Base-by-base conservation (phyloP, 164 flowering plant species). In the Brasenia schreberi region DNA sequence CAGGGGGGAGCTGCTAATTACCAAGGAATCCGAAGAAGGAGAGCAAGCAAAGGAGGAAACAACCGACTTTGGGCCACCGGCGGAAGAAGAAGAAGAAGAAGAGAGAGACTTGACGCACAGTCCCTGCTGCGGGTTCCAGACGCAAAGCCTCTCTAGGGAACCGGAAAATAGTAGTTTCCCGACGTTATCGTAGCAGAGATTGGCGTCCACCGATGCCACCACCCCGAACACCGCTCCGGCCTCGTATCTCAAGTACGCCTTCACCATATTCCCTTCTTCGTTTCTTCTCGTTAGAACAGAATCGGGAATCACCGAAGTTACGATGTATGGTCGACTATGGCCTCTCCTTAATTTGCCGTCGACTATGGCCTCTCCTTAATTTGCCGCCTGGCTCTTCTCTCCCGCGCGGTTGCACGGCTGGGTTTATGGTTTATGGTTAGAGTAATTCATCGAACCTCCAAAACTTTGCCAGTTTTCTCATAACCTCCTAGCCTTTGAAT, bases 101-200 rank as follows among this genome's bases (percentile, higher is more conserved):
- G 86, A 59, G 23, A 95, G 88, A 64, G 82, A 77, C 74, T 85
- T 92, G 75, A 83, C 69, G 80, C 94, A 88, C 62, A 84, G 60
- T 45, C 94, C 97, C 76, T 95, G 94, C 1, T 93, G 84, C 2
- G 86, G 87, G 70, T 90, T 85, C 99, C 99, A 95, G 5, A 92
- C 78, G 19, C 81, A 82, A 44, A 92, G 69, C 64, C 82, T 83
- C 80, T 95, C 99, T 5, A 95, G 84, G 12, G 97, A 96, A 68
- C 89, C 95, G 64, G 91, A 79, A 5, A 92, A 75, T 6, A 95
- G 77, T 71, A 79, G 80, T 74, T 86, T 88, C 33, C 99, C 97
- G 45, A 88, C 80, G 79, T 76, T 77, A 74, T 95, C 97, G 69
- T 83, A 95, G 33, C 85, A 67, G 39, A 95, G 85, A 77, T 92